Evolutionary conservation across 2,329 filamentous ascomycete genomes (phyloP).

Genomic region (Aspergillus luchuensis): DNA sequence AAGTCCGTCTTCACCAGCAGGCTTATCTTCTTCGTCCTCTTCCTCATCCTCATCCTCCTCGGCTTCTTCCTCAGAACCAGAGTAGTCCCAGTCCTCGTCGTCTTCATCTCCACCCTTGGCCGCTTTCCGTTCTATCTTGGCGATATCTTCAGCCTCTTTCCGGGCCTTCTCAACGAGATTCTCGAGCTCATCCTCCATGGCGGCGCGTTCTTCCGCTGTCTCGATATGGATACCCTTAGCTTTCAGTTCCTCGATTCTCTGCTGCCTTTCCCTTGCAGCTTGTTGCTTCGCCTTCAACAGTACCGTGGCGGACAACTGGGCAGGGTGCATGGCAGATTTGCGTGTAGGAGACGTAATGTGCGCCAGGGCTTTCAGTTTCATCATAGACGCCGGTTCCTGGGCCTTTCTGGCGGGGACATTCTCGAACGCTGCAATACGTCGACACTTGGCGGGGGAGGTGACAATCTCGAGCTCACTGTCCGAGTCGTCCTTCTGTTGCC

Average conservation of each 20-base stretch:
- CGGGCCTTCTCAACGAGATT: slow-evolving; percentile 84
- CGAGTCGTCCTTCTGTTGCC: slow-evolving; percentile 44
- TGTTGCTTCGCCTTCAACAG: slow-evolving; percentile 75
- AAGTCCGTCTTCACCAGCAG: slow-evolving; percentile 20
- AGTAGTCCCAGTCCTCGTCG: slow-evolving; percentile 47
- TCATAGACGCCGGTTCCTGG: slow-evolving; percentile 63
- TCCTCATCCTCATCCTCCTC: slow-evolving; percentile 38
- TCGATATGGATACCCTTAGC: slow-evolving; percentile 79
- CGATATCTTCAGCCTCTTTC: slow-evolving; percentile 76
- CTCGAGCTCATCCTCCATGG: slow-evolving; percentile 79
- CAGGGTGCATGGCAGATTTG: slow-evolving; percentile 63
- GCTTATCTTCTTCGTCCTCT: slow-evolving; percentile 29
- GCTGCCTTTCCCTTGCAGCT: slow-evolving; percentile 73
- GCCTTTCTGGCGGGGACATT: slow-evolving; percentile 64
- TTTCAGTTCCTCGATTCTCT: slow-evolving; percentile 73
- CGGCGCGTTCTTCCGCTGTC: slow-evolving; percentile 82
- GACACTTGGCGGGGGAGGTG: slow-evolving; percentile 45
- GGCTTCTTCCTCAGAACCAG: slow-evolving; percentile 50
- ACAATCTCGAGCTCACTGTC: slow-evolving; percentile 65
- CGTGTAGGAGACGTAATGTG: slow-evolving; percentile 64
- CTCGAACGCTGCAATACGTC: slow-evolving; percentile 66
- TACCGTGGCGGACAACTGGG: slow-evolving; percentile 69
- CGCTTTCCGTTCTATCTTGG: slow-evolving; percentile 72
- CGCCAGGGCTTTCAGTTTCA: slow-evolving; percentile 72
- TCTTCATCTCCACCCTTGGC: slow-evolving; percentile 63